Evolutionary conservation across 140 eudicot genomes (phyloP).

Genomic region (Anethum foeniculum): DNA sequence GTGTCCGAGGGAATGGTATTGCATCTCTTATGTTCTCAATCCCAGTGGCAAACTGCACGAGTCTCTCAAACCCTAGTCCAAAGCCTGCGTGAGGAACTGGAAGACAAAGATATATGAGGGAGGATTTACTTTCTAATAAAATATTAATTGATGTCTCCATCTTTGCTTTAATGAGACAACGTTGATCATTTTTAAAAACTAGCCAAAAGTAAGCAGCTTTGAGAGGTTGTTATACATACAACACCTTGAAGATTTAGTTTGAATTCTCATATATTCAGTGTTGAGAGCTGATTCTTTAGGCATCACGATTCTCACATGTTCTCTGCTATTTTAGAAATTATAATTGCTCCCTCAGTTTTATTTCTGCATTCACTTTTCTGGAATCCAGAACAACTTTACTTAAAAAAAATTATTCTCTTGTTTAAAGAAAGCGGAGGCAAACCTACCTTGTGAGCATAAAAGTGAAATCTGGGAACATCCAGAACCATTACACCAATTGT

Average conservation of each 20-base stretch:
- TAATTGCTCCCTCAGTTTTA: background rate
- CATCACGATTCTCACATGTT: background rate
- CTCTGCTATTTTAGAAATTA: background rate
- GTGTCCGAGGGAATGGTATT: slow-evolving; percentile 94
- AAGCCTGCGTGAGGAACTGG: slow-evolving; percentile 98
- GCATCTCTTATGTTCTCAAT: slow-evolving; percentile 91
- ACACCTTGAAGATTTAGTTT: no score
- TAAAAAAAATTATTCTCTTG: background rate
- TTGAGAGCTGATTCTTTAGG: background rate
- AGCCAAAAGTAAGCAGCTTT: background rate
- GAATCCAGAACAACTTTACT: no score
- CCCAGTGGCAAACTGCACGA: slow-evolving; percentile 96
- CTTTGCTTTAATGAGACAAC: background rate
- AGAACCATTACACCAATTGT: background rate
- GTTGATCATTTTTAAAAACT: background rate
- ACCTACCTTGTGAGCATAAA: background rate
- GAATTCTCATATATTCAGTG: background rate
- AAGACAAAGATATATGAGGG: slow-evolving; percentile 11
- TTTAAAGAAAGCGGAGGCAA: background rate
- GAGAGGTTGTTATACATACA: background rate
- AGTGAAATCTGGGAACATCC: background rate
- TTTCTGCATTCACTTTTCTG: background rate
- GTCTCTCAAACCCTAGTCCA: slow-evolving; percentile 93
- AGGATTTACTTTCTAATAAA: background rate
- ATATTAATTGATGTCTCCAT: background rate